These are phyloP conservation scores for Dendrocalamus latiflorus DNA, from an alignment of 202 grass and related monocot species.

Conservation along the genomic window DNA sequence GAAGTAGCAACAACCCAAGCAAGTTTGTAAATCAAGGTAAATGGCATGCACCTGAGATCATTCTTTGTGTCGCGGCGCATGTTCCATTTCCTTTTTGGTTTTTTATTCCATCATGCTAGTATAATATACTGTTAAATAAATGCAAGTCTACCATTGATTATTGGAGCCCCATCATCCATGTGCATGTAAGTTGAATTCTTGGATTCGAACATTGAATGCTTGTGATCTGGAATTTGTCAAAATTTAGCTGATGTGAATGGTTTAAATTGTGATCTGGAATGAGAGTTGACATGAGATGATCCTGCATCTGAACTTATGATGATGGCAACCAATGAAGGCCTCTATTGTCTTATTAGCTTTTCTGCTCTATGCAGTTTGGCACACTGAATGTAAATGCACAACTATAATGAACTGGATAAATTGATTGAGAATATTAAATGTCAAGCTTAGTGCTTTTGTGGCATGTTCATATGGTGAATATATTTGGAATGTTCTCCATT, in stretches of 20 bases:
- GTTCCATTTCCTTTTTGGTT: not conserved
- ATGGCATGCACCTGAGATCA: not conserved
- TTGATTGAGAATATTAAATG: not conserved
- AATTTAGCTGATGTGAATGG: not conserved
- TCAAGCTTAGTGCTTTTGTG: not conserved
- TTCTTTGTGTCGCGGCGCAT: not conserved
- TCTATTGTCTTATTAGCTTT: not conserved
- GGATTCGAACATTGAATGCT: not conserved
- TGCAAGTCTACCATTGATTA: not conserved
- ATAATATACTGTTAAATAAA: not conserved
- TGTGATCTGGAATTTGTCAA: not conserved
- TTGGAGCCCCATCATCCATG: conserved; percentile 15
- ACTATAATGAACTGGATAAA: not conserved
- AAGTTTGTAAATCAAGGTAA: conserved; percentile 88
- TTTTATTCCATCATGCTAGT: not conserved
- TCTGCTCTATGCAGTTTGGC: conserved; percentile 1
- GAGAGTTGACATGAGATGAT: not conserved
- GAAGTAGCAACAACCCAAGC: conserved; percentile 56
- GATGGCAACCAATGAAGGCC: not conserved
- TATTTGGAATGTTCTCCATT: not conserved
- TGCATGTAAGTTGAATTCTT: not conserved
- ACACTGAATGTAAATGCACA: not conserved
- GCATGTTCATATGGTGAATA: not conserved
- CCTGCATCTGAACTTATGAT: not conserved
- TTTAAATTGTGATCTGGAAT: not conserved